Percentiles rank a stretch among this genome's conserved stretches.
These are phyloP conservation scores for Corynascus novoguineensis DNA, from an alignment of 495 filamentous ascomycete species.

Conservation along the genomic window DNA sequence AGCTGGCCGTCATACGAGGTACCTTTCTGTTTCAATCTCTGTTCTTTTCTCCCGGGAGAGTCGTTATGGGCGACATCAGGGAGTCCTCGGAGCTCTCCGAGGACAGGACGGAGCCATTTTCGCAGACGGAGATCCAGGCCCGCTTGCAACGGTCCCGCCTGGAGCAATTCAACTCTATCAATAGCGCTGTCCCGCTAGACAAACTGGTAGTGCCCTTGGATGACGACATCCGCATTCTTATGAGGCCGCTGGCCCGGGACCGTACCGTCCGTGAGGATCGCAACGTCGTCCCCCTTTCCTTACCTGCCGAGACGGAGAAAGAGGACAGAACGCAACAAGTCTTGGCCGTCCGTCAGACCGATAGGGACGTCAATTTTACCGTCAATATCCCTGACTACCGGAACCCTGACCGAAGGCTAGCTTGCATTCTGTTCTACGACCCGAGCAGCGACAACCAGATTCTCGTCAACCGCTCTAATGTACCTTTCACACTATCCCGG, in stretches of 20 bases:
- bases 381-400: constrained; percentile 41
- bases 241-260: constrained; percentile 42
- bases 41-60: background rate
- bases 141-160: constrained; percentile 30
- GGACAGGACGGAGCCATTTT: constrained; percentile 48
- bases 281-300: constrained; percentile 40
- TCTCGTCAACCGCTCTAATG: constrained; percentile 41
- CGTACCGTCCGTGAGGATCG: constrained; percentile 46
- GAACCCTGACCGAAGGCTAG: constrained; percentile 28
- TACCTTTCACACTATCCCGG: constrained; percentile 39
- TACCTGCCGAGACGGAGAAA: constrained; percentile 42
- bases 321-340: constrained; percentile 41
- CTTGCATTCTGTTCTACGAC: constrained; percentile 48
- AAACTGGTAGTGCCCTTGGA: constrained; percentile 36
- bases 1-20: background rate
- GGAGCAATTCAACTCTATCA: constrained; percentile 26
- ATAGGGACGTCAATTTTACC: constrained; percentile 45
- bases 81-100: constrained; percentile 36
- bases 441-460: constrained; percentile 47
- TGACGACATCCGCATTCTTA: constrained; percentile 45
- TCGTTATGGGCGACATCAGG: constrained; percentile 36
- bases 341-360: constrained; percentile 46
- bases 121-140: constrained; percentile 42
- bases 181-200: constrained; percentile 39
- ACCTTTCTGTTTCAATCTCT: background rate